Conservation (phyloP, 495 filamentous ascomycete species). For the Cenococcum geophilum region DNA sequence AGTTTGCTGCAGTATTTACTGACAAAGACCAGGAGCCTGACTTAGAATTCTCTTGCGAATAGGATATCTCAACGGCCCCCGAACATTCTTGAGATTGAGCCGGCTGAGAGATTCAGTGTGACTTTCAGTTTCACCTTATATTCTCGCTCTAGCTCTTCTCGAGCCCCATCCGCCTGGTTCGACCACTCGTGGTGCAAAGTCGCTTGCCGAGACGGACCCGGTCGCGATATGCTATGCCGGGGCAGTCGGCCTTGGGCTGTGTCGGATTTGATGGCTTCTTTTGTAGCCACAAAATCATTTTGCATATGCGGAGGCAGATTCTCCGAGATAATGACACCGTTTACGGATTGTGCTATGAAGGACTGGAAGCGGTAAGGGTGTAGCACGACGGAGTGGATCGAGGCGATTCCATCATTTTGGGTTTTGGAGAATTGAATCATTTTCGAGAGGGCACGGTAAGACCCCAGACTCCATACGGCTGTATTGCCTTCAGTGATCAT, state of each 20-base stretch:
- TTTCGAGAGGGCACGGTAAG: conserved; percentile 11
- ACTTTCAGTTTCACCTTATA: conserved; percentile 1
- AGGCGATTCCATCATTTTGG: conserved; percentile 14
- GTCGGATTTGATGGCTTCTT: conserved; percentile 9
- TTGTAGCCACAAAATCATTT: conserved; percentile 2
- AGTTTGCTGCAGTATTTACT: too few relatives aligned
- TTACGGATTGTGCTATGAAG: conserved; percentile 16
- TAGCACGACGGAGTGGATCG: conserved; percentile 11
- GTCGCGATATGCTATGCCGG: neutral
- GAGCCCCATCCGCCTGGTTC: neutral
- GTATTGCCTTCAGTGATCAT: conserved; percentile 20
- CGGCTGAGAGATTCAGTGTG: neutral
- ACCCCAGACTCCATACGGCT: conserved; percentile 14
- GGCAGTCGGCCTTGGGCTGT: neutral
- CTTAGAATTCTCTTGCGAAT: too few relatives aligned
- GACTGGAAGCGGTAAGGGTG: conserved; percentile 23
- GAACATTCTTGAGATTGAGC: neutral
- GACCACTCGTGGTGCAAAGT: conserved; percentile 3
- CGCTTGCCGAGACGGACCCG: neutral
- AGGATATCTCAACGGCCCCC: neutral
- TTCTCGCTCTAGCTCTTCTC: neutral
- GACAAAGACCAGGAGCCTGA: too few relatives aligned
- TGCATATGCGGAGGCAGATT: conserved; percentile 11
- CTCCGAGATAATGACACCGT: conserved; percentile 17
- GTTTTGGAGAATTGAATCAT: conserved; percentile 15